Evolutionary conservation across 2,329 filamentous ascomycete genomes (phyloP).

Genomic region (Fusarium sulawesiense): DNA sequence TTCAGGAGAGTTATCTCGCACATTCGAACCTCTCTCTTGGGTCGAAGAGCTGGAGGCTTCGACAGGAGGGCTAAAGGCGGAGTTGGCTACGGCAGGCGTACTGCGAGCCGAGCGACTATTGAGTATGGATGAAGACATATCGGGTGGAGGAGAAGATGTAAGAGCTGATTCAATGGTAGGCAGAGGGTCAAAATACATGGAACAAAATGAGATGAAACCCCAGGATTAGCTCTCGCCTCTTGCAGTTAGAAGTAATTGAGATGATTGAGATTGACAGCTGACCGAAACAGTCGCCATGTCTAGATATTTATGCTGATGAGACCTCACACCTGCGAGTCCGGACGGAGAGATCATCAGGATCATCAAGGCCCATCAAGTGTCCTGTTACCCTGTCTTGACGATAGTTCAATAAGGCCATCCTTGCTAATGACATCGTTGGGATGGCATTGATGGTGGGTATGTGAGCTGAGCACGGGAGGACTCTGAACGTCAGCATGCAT

Average conservation of each 20-base stretch:
- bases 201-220: constrained; percentile 7
- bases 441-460: constrained; percentile 34
- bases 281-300: constrained; percentile 12
- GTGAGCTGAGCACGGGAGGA: constrained; percentile 25
- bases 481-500: constrained; percentile 20
- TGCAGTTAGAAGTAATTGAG: constrained; percentile 4
- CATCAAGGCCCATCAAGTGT: constrained; percentile 11
- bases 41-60: constrained; percentile 25
- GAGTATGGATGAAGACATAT: constrained; percentile 38
- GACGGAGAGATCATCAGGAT: constrained; percentile 14
- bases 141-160: constrained; percentile 19
- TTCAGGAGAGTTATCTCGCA: constrained; percentile 20
- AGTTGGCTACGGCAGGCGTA: constrained; percentile 36
- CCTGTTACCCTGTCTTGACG: constrained; percentile 30
- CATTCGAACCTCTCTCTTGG: constrained; percentile 28
- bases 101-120: constrained; percentile 42
- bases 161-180: constrained; percentile 34
- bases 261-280: constrained; percentile 5
- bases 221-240: constrained; percentile 10
- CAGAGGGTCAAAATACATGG: constrained; percentile 30
- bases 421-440: constrained; percentile 42
- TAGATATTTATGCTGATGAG: constrained; percentile 39
- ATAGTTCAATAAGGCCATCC: constrained; percentile 38
- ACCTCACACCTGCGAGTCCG: constrained; percentile 9
- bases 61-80: constrained; percentile 36